Evolutionary conservation across 2,329 filamentous ascomycete species (phyloP), one percentile per base, ranked within the genome.

Genomic region (Simplicillium sp.): DNA sequence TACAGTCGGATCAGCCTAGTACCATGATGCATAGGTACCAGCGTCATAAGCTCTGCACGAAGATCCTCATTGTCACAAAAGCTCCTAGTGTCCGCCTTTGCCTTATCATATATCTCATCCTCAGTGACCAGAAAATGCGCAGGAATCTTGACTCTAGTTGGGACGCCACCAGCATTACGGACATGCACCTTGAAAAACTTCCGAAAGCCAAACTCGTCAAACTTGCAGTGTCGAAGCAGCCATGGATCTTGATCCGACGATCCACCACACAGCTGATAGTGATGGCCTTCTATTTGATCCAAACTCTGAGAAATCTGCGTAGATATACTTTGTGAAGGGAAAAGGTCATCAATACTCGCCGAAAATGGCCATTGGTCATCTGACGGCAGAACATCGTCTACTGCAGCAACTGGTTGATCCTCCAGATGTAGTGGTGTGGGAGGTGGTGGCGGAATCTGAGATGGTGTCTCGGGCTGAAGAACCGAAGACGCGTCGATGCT

Each of bases 111-210:
- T 25, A 25, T 25, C 9, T 25, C 20, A 25, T 51, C 43, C 9
- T 43, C 39, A 14, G 40, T 48, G 2, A 50, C 34, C 12, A 48
- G 34, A 25, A 51, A 50, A 37, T 58, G 59, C 3, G 61, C 50
- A 1, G 60, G 60, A 5, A 62, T 59, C 40, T 53, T 50, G 7
- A 58, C 56, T 2, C 47, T 45, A 2, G 54, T 55, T 1, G 58
- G 59, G 14, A 61, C 56, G 8, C 59, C 59, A 3, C 59, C 60
- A 5, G 56, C 59, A 44, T 61, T 59, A n/a, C 60, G 57, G 40
- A 59, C 55, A 41, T 60, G 57, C 8, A 61, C 48, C 38, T 56
- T 57, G 43, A 61, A 54, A 20, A 61, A 59, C 16, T 50, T 49
- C 8, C 55, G 53, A 42, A 62, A 51, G 1, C 59, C 59, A 16